phyloP scores from a whole-genome alignment of 805 yeast species.

The Limtongozyma cylindracea region DNA sequence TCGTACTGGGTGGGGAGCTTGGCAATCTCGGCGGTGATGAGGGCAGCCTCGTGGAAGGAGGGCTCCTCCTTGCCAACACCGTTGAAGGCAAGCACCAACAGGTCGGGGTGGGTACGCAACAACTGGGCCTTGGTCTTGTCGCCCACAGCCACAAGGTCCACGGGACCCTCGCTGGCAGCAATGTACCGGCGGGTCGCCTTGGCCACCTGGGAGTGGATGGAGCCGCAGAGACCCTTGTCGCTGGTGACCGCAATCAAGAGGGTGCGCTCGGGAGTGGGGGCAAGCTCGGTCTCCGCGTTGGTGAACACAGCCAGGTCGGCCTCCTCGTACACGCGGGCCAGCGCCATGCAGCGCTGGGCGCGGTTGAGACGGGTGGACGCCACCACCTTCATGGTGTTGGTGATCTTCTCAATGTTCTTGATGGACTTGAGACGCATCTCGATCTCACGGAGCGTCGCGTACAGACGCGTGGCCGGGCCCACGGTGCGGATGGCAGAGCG shows the following conservation, averaged over 20 bases:
- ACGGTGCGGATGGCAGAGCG: too few species aligned
- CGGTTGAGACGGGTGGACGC: conserved; percentile 91
- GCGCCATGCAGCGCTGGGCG: conserved; percentile 86
- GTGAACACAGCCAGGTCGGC: conserved; percentile 60
- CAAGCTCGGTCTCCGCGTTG: conserved; percentile 60
- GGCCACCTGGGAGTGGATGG: conserved; percentile 87
- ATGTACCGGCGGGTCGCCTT: conserved; percentile 60
- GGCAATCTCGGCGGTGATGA: conserved; percentile 65
- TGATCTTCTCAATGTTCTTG: conserved; percentile 96
- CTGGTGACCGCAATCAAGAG: conserved; percentile 67
- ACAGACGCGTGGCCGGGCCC: conserved; percentile 58
- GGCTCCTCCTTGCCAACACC: conserved; percentile 97
- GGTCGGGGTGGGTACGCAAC: conserved; percentile 51
- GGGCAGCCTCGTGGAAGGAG: conserved; percentile 70
- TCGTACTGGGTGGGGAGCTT: conserved; percentile 48
- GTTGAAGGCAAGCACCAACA: conserved; percentile 51
- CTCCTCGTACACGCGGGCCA: conserved; percentile 64
- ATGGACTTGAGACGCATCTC: conserved; percentile 95
- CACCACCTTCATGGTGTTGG: conserved; percentile 98
- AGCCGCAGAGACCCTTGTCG: conserved; percentile 97
- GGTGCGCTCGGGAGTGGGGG: conserved; percentile 30
- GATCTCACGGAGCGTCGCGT: conserved; percentile 96
- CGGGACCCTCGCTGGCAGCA: conserved; percentile 32
- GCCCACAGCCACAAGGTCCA: conserved; percentile 71
- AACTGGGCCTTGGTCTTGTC: conserved; percentile 85